Conservation (phyloP, 2,329 filamentous ascomycete genomes). For the Penicillium brasilianum region DNA sequence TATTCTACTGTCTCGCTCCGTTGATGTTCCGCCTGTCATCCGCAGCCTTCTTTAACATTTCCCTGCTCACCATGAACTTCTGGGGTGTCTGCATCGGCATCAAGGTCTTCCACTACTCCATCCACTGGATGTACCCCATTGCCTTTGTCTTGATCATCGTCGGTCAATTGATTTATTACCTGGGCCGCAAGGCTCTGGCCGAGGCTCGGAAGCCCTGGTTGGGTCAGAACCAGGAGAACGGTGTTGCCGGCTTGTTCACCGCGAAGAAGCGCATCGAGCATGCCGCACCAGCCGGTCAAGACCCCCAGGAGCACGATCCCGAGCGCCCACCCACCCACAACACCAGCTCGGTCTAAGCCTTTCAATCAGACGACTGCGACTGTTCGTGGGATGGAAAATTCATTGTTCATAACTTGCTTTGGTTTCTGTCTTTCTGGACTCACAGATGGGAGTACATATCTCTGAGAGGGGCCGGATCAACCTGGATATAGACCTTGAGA, state of each 20-base stretch:
- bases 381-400: neutral
- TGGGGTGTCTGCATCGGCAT: constrained; percentile 96
- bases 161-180: constrained; percentile 85
- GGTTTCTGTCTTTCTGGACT: neutral
- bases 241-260: constrained; percentile 80
- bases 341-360: constrained; percentile 19
- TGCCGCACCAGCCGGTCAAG: constrained; percentile 17
- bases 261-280: constrained; percentile 73
- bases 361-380: neutral
- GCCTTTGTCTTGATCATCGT: constrained; percentile 92
- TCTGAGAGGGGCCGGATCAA: neutral
- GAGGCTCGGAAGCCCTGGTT: constrained; percentile 96
- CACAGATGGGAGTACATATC: neutral
- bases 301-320: constrained; percentile 21
- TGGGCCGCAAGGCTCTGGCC: constrained; percentile 79
- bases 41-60: constrained; percentile 97
- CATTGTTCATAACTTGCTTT: neutral
- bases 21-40: constrained; percentile 86
- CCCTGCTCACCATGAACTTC: constrained; percentile 90
- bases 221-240: constrained; percentile 80
- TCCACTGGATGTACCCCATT: constrained; percentile 93
- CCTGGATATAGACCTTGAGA: neutral
- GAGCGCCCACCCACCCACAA: constrained; percentile 15
- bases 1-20: constrained; percentile 89
- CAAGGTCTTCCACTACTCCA: constrained; percentile 75